These are phyloP conservation scores for Neurospora sp. DNA, from an alignment of 495 filamentous ascomycete genomes.

Conservation along the genomic window DNA sequence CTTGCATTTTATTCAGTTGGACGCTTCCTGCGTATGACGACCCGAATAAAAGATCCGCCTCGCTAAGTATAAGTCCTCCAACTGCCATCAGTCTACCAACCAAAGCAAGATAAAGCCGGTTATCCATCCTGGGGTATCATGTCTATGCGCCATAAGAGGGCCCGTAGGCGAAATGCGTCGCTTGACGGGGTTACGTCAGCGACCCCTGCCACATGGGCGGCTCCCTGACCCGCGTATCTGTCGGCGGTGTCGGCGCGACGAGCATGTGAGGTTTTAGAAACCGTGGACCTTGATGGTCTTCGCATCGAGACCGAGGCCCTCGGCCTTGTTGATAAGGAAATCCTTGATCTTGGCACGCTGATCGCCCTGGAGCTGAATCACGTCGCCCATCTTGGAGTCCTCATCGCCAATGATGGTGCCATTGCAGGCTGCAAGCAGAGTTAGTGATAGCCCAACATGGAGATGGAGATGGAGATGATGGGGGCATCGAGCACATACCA, in stretches of 20 bases:
- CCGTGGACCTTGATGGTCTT: slow-evolving; percentile 97
- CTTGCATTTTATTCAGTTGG: slow-evolving; percentile 10
- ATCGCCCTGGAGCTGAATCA: slow-evolving; percentile 98
- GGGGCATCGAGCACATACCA: slow-evolving; percentile 46
- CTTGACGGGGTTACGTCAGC: neutral
- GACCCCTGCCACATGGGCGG: slow-evolving; percentile 6
- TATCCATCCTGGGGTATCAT: slow-evolving; percentile 22
- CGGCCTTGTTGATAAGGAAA: slow-evolving; percentile 91
- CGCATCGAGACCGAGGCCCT: slow-evolving; percentile 79
- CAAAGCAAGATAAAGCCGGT: slow-evolving; percentile 9
- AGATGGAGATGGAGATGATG: neutral
- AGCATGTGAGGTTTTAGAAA: slow-evolving; percentile 49
- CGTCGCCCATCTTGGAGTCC: slow-evolving; percentile 84
- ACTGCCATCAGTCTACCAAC: slow-evolving; percentile 3
- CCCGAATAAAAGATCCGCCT: slow-evolving; percentile 11
- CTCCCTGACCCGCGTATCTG: slow-evolving; percentile 3
- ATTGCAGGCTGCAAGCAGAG: slow-evolving; percentile 74
- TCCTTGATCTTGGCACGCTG: slow-evolving; percentile 98
- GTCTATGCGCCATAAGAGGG: slow-evolving; percentile 13
- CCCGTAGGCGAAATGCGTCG: neutral
- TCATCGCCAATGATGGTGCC: slow-evolving; percentile 95
- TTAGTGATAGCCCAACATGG: slow-evolving; percentile 3
- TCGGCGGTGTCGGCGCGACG: slow-evolving; percentile 15
- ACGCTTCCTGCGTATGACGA: slow-evolving; percentile 9
- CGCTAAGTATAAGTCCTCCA: slow-evolving; percentile 9